Evolutionary conservation across 192 early-diverging fungal genomes (phyloP).

Genomic region (Podila horticola): DNA sequence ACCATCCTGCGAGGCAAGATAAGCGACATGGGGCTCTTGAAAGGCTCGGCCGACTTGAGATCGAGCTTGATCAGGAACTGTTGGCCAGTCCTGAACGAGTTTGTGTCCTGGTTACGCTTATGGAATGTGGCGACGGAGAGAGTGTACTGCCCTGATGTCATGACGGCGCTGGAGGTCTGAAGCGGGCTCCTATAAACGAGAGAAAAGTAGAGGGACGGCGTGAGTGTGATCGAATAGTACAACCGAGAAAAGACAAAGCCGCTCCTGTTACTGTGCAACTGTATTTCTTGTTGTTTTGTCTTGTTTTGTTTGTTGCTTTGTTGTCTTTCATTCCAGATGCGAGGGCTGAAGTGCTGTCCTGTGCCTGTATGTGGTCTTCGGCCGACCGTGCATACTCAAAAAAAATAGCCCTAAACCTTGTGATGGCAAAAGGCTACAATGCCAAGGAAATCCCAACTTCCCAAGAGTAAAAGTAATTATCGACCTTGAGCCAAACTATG

Average conservation of each 20-base stretch:
- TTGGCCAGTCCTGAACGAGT: slow-evolving; percentile 46
- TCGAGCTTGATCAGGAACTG: slow-evolving; percentile 48
- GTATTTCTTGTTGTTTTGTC: no score
- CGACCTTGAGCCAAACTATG: no score
- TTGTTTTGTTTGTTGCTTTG: no score
- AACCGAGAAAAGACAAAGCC: not conserved
- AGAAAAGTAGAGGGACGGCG: not conserved
- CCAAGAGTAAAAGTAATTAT: no score
- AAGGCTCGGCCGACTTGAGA: slow-evolving; percentile 22
- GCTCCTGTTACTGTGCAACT: not conserved
- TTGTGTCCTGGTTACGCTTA: slow-evolving; percentile 48
- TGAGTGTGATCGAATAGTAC: not conserved
- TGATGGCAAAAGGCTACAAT: no score
- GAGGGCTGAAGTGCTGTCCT: no score
- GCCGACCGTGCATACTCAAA: no score
- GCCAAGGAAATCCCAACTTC: no score
- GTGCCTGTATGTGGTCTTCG: no score
- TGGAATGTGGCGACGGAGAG: slow-evolving; percentile 45
- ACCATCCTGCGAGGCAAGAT: slow-evolving; percentile 38
- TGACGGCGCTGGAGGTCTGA: slow-evolving; percentile 9
- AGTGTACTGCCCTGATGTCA: slow-evolving; percentile 29
- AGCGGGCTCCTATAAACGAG: slow-evolving; percentile 9
- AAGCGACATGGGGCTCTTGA: slow-evolving; percentile 43
- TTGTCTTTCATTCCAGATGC: no score
- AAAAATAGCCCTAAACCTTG: no score